Base-by-base conservation (phyloP, 352 stramenopile genomes). In the Phytophthora agathidicida region DNA sequence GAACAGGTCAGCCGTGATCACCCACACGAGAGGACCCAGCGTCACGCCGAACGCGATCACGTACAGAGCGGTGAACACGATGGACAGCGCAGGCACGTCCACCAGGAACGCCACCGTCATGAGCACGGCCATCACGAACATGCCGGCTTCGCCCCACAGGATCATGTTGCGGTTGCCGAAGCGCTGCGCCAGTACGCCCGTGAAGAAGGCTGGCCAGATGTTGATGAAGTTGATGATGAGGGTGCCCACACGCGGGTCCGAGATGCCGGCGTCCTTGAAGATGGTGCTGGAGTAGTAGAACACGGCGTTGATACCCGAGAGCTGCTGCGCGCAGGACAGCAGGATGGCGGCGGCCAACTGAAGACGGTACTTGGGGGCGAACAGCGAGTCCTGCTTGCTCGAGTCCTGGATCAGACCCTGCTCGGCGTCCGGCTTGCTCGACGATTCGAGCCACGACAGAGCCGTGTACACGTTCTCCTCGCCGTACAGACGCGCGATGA, bases 141-240 rank as follows among this genome's bases (percentile, higher is more conserved):
- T 63, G 16, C 67, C 68, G 9, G 42, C 75, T 7, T 64, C 65
- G 1, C 71, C 62, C 10, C 81, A 59, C 7, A 62, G 57, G 28
- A 85, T 60, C 5, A 73, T 70, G 48, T 85, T 85, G 14, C 83
- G 42, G 23, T 33, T 37, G 14, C 45, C 68, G 32, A 87, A 60
- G 26, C 66, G 75, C 39, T 68, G 49, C 46, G 48, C 47, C 41
- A 36, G 46, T n/a, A n/a, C n/a, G n/a, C n/a, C n/a, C n/a, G n/a
- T n/a, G n/a, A n/a, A n/a, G n/a, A n/a, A n/a, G n/a, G n/a, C n/a
- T n/a, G n/a, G n/a, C n/a, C n/a, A n/a, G n/a, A n/a, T n/a, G n/a
- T n/a, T n/a, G n/a, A n/a, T 56, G 33, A 56, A 56, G 47, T 56
- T 30, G 47, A 56, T 56, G 47, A 56, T 56, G 24, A 56, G 47